Conservation (phyloP, 2,329 filamentous ascomycete species). For the Zymoseptoria ardabiliae region DNA sequence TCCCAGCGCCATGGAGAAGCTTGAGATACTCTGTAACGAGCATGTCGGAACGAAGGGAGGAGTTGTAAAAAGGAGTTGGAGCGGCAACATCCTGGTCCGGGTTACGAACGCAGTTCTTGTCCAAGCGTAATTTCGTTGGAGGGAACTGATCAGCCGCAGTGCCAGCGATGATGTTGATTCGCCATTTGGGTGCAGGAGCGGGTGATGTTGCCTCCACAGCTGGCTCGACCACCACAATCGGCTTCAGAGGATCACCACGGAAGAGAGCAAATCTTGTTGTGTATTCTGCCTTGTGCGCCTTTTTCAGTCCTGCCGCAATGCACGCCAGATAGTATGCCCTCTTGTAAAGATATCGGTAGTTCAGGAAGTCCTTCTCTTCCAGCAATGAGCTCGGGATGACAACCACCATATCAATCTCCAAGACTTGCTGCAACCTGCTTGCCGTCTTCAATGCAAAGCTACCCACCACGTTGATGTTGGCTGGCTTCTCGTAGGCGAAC, state of each 20-base stretch:
- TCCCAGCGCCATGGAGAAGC: slow-evolving; percentile 61
- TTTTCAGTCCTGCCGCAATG: slow-evolving; percentile 62
- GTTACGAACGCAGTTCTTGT: slow-evolving; percentile 60
- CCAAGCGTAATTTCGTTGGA: slow-evolving; percentile 60
- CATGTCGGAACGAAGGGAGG: slow-evolving; percentile 70
- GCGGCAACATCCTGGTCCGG: slow-evolving; percentile 35
- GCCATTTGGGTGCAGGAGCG: slow-evolving; percentile 39
- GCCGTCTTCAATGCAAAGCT: slow-evolving; percentile 76
- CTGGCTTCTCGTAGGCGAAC: slow-evolving; percentile 67
- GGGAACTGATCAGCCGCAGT: slow-evolving; percentile 64
- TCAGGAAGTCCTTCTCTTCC: slow-evolving; percentile 89
- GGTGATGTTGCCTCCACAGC: slow-evolving; percentile 1
- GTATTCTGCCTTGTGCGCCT: slow-evolving; percentile 55
- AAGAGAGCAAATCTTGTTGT: slow-evolving; percentile 22
- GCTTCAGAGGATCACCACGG: slow-evolving; percentile 49
- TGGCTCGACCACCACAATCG: slow-evolving; percentile 50
- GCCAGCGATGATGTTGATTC: slow-evolving; percentile 71
- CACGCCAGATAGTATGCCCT: slow-evolving; percentile 85
- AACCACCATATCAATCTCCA: slow-evolving; percentile 73
- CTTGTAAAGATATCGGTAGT: slow-evolving; percentile 91
- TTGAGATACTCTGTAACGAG: slow-evolving; percentile 68
- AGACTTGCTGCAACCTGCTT: slow-evolving; percentile 45
- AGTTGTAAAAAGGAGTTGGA: slow-evolving; percentile 82
- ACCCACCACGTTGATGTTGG: slow-evolving; percentile 77
- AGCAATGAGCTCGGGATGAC: slow-evolving; percentile 74